Evolutionary conservation across 1,139 yeast species (phyloP).

Genomic region (Taphrina confusa): DNA sequence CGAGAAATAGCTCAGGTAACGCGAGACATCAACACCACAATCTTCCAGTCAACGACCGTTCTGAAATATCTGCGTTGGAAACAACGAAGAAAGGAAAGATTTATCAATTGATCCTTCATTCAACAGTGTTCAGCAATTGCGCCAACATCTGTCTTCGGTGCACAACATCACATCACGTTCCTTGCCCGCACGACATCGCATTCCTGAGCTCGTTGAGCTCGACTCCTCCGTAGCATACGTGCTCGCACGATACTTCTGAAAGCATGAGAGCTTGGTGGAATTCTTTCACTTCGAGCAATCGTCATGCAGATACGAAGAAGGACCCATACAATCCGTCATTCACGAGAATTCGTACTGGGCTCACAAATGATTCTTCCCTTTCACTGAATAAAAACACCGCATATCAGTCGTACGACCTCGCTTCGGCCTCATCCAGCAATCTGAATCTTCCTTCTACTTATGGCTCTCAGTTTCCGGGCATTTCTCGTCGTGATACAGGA

Average conservation of each 20-base stretch:
- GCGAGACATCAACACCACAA: no score
- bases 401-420: slow-evolving; percentile 8
- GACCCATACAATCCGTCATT: slow-evolving; percentile 29
- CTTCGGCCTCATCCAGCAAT: slow-evolving; percentile 23
- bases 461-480: slow-evolving; percentile 5
- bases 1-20: no score
- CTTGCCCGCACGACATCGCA: no score
- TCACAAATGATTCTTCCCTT: slow-evolving; percentile 16
- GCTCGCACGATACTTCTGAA: neutral
- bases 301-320: slow-evolving; percentile 28
- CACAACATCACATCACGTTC: no score
- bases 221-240: neutral
- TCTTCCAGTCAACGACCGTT: no score
- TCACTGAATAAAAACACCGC: slow-evolving; percentile 19
- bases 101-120: no score
- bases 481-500: slow-evolving; percentile 9
- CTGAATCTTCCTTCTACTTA: slow-evolving; percentile 17
- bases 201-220: no score
- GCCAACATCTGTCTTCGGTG: no score
- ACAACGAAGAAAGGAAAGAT: no score
- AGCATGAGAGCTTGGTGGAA: slow-evolving; percentile 30
- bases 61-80: no score
- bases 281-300: slow-evolving; percentile 26
- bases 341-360: slow-evolving; percentile 31
- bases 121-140: no score